phyloP scores from a whole-genome alignment of 192 early-diverging fungal genomes.

The Umbelopsis isabellina region DNA sequence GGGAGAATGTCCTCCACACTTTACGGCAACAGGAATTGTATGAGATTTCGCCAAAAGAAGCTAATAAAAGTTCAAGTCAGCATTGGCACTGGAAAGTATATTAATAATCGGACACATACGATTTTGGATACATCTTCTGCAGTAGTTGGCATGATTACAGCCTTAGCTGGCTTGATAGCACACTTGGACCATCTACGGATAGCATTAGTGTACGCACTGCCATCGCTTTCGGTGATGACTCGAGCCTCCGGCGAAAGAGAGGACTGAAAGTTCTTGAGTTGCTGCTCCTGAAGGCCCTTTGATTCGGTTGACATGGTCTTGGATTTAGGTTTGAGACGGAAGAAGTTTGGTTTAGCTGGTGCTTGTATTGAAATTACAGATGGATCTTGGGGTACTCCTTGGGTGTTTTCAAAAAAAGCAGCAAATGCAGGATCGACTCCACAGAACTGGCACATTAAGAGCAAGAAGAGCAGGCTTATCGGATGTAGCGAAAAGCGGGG shows the following conservation, averaged over 20 bases:
- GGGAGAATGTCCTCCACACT: conserved; percentile 40
- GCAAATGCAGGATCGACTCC: conserved; percentile 34
- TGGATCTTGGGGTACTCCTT: background rate
- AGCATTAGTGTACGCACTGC: conserved; percentile 18
- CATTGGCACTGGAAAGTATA: background rate
- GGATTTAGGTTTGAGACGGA: conserved; percentile 29
- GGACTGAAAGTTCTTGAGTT: conserved; percentile 19
- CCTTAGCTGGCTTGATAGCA: conserved; percentile 25
- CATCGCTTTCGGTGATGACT: conserved; percentile 20
- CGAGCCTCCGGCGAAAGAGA: conserved; percentile 19
- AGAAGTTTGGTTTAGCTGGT: conserved; percentile 28
- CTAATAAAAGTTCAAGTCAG: conserved; percentile 8
- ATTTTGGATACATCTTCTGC: conserved; percentile 35
- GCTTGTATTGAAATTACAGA: background rate
- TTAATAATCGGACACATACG: conserved; percentile 13
- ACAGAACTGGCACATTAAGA: conserved; percentile 38
- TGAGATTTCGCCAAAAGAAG: conserved; percentile 29
- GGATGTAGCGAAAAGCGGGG: background rate
- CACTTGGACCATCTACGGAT: conserved; percentile 25
- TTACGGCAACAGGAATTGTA: conserved; percentile 28
- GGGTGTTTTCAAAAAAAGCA: conserved; percentile 25
- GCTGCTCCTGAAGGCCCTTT: conserved; percentile 10
- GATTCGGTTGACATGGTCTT: conserved; percentile 1
- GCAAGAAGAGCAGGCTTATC: background rate
- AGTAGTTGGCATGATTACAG: conserved; percentile 22